These are phyloP conservation scores for Aspergillus leporis DNA, from an alignment of 495 filamentous ascomycete species.

Conservation along the genomic window DNA sequence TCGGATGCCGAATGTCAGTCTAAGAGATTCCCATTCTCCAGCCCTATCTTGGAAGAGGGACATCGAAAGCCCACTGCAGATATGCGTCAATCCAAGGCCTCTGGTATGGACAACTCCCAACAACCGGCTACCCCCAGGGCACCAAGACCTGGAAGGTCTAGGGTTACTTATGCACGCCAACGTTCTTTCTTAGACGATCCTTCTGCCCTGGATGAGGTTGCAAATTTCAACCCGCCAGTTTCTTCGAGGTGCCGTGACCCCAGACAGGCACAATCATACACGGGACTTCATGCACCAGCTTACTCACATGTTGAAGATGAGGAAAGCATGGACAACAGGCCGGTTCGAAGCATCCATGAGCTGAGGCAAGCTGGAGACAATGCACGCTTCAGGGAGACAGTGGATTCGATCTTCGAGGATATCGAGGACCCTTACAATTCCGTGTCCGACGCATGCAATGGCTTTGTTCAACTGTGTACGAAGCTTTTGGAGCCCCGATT, in stretches of 20 bases:
- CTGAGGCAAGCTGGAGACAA: constrained; percentile 83
- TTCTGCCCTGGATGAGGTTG: constrained; percentile 15
- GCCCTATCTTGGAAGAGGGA: background rate
- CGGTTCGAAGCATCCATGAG: constrained; percentile 85
- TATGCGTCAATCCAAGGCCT: constrained; percentile 5
- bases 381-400: constrained; percentile 74
- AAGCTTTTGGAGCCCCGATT: constrained; percentile 69
- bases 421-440: constrained; percentile 62
- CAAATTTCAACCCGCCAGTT: constrained; percentile 5
- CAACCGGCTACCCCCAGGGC: constrained; percentile 19
- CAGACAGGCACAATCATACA: background rate
- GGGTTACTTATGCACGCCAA: constrained; percentile 63
- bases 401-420: constrained; percentile 82
- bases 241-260: background rate
- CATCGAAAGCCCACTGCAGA: constrained; percentile 3
- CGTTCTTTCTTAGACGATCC: constrained; percentile 59
- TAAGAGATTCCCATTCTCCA: background rate
- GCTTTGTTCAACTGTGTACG: constrained; percentile 67
- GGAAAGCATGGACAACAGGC: constrained; percentile 50
- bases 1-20: background rate
- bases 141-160: constrained; percentile 36
- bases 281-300: background rate
- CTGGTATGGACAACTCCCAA: constrained; percentile 13
- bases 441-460: constrained; percentile 47
- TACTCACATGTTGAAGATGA: constrained; percentile 38